phyloP scores from a whole-genome alignment of 305 asterid species.

The Ajuga reptans region DNA sequence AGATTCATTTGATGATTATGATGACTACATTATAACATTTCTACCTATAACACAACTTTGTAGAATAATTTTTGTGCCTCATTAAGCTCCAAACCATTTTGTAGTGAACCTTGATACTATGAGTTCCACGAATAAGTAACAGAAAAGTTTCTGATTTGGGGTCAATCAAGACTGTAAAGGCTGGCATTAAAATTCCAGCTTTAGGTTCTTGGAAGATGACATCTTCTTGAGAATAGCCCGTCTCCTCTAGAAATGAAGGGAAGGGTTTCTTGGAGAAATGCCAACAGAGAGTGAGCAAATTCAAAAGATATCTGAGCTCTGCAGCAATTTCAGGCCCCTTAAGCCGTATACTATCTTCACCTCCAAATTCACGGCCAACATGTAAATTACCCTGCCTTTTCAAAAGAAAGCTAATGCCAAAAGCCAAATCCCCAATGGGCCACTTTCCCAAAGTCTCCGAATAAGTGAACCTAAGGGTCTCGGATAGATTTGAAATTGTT shows the following conservation, averaged over 20 bases:
- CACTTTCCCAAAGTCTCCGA: slow-evolving; percentile 96
- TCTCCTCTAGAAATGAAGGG: slow-evolving; percentile 72
- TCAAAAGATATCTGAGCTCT: slow-evolving; percentile 66
- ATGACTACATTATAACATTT: too few relatives aligned
- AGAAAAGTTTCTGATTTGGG: slow-evolving; percentile 57
- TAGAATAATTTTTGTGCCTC: too few relatives aligned
- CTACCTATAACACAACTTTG: too few relatives aligned
- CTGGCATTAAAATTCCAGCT: slow-evolving; percentile 95
- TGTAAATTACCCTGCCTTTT: slow-evolving; percentile 88
- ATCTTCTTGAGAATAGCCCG: slow-evolving; percentile 71
- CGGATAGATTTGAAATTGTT: slow-evolving; percentile 83
- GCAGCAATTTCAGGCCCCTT: slow-evolving; percentile 66
- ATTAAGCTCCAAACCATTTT: too few relatives aligned
- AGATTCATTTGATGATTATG: too few relatives aligned
- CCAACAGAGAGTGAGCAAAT: slow-evolving; percentile 84
- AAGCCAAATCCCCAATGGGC: slow-evolving; percentile 98
- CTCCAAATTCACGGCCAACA: slow-evolving; percentile 68
- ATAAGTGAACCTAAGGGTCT: slow-evolving; percentile 89
- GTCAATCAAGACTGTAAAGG: slow-evolving; percentile 73
- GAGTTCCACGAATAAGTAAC: slow-evolving; percentile 90
- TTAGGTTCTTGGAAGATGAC: slow-evolving; percentile 94
- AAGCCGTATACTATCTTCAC: slow-evolving; percentile 64
- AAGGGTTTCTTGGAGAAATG: slow-evolving; percentile 94
- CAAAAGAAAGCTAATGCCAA: slow-evolving; percentile 85
- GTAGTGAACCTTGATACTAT: slow-evolving; percentile 91